A percentile compares a stretch with the other conserved stretches of the same genome.
phyloP scores from a whole-genome alignment of 176 grass and related monocot species.

The Triticum timopheevii region DNA sequence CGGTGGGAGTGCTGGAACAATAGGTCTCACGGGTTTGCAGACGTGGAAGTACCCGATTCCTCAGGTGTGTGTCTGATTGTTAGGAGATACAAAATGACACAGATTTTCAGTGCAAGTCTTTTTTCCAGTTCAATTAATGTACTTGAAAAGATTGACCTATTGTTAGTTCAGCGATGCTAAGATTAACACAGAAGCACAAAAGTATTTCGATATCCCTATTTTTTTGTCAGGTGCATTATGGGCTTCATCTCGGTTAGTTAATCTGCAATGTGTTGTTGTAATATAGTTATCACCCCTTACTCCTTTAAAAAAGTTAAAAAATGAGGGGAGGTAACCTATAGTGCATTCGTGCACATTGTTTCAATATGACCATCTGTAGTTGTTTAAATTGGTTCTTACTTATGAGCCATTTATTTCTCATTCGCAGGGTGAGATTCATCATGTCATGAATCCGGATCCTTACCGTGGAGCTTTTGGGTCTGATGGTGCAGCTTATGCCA shows the following conservation, averaged over 20 bases:
- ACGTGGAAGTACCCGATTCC: conserved; percentile 97
- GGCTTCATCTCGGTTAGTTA: neutral
- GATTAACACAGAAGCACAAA: neutral
- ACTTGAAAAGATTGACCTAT: neutral
- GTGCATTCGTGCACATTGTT: neutral
- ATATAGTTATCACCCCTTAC: neutral
- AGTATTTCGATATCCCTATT: neutral
- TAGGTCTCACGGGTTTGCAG: conserved; percentile 79
- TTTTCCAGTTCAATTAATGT: neutral
- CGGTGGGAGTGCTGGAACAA: conserved; percentile 89
- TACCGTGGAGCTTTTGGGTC: conserved; percentile 79
- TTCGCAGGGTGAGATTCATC: conserved; percentile 89
- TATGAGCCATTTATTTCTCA: neutral
- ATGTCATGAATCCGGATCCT: conserved; percentile 97
- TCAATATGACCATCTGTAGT: neutral
- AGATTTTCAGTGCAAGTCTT: neutral
- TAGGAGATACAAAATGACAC: neutral
- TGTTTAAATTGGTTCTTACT: neutral
- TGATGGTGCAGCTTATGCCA: conserved; percentile 72
- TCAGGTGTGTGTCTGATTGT: conserved; percentile 50
- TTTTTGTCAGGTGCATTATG: neutral
- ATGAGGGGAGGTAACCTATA: neutral
- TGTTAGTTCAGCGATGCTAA: neutral
- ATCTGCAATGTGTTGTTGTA: neutral
- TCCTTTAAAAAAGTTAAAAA: neutral